Conservation (phyloP, 768 basidiomycete genomes). For the Termitomyces sp. region DNA sequence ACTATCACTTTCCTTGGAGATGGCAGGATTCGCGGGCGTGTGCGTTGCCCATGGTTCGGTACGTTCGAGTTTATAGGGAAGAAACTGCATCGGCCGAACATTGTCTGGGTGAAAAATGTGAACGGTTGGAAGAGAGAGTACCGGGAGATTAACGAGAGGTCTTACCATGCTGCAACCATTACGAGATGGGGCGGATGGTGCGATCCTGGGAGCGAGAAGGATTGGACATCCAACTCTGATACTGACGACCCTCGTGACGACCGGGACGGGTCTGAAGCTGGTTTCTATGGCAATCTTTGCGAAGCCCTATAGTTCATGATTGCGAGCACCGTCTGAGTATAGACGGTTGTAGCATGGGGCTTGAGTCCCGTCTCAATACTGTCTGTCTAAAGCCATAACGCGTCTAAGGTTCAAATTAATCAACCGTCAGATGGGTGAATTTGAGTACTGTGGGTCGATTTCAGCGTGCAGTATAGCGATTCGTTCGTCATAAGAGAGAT, state of each 20-base stretch:
- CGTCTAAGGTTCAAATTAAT: too few species aligned
- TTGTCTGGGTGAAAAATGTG: conserved; percentile 11
- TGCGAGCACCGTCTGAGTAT: too few species aligned
- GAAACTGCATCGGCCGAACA: conserved; percentile 4
- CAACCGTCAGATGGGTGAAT: too few species aligned
- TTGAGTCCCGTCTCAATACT: too few species aligned
- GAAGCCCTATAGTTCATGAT: too few species aligned
- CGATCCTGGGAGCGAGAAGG: conserved; percentile 9
- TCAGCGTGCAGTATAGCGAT: too few species aligned
- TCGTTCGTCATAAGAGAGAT: too few species aligned
- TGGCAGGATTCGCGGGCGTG: conserved; percentile 17
- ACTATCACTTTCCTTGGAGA: conserved; percentile 20
- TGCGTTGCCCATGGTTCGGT: conserved; percentile 11
- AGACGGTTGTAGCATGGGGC: too few species aligned
- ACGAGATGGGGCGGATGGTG: conserved; percentile 20
- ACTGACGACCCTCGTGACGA: conserved; percentile 4
- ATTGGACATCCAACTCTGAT: conserved; percentile 14
- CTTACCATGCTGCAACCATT: conserved; percentile 14
- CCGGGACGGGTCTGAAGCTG: background rate
- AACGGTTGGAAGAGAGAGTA: conserved; percentile 19
- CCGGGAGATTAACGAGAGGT: conserved; percentile 14
- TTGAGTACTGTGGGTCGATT: too few species aligned
- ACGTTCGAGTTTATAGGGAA: conserved; percentile 19
- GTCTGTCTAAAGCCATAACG: too few species aligned
- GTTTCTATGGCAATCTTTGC: too few species aligned